Evolutionary conservation across 495 filamentous ascomycete genomes (phyloP).

Genomic region (Letharia lupina): DNA sequence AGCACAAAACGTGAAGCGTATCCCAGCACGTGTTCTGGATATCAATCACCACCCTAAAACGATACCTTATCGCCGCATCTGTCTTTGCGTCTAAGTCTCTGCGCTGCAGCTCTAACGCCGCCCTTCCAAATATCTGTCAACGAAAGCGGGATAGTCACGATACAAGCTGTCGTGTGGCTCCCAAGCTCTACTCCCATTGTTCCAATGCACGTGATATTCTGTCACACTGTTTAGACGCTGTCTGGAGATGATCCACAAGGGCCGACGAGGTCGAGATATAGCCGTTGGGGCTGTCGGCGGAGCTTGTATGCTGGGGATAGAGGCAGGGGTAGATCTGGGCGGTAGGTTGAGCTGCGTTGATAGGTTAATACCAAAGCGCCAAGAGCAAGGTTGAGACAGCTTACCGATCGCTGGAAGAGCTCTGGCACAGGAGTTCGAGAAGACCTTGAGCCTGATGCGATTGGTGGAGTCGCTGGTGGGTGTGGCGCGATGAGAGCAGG

Average conservation of each 20-base stretch:
- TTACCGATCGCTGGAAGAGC: background rate
- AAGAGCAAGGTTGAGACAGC: background rate
- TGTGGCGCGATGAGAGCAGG: background rate
- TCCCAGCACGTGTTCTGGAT: background rate
- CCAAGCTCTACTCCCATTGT: background rate
- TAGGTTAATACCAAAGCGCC: background rate
- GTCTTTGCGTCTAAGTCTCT: background rate
- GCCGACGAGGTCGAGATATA: background rate
- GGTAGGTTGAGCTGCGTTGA: background rate
- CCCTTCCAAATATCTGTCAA: background rate
- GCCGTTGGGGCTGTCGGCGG: background rate
- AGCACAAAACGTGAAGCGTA: background rate
- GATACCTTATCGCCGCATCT: background rate
- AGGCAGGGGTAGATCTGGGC: background rate
- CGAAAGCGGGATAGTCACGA: background rate
- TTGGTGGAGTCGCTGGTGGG: background rate
- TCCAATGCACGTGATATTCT: background rate
- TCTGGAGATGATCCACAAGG: background rate
- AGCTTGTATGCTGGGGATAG: background rate
- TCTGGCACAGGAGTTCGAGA: background rate
- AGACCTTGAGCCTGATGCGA: background rate
- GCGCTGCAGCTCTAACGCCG: background rate
- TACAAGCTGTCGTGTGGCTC: slow-evolving; percentile 1
- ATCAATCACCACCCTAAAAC: background rate
- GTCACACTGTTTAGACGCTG: background rate